Evolutionary conservation across 352 stramenopile genomes (phyloP).

Genomic region (Globisporangium sylvaticum): DNA sequence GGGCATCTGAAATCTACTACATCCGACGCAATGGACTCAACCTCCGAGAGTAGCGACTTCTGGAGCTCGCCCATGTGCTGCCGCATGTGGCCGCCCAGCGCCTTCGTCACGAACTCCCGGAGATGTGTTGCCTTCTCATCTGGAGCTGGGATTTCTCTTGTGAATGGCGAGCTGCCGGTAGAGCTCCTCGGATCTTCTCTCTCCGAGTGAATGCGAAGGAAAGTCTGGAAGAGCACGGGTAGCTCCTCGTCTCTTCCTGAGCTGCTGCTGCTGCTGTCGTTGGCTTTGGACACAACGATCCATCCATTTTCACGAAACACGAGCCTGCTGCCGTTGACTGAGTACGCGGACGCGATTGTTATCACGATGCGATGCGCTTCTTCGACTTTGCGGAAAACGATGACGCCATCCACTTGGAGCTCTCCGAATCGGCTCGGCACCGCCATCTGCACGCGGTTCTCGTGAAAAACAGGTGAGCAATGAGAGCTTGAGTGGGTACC

Average conservation of each 20-base stretch:
- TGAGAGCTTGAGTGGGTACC: not conserved
- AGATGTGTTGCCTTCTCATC: not conserved
- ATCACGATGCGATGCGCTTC: conserved; percentile 1
- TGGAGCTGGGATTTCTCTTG: no score
- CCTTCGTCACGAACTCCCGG: not conserved
- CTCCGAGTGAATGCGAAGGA: conserved; percentile 2
- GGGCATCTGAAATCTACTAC: no score
- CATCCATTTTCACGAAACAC: conserved; percentile 5
- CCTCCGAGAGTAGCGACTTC: not conserved
- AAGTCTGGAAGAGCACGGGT: conserved; percentile 1
- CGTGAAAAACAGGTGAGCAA: not conserved
- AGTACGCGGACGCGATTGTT: not conserved
- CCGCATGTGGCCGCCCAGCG: conserved; percentile 7
- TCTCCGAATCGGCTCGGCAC: not conserved
- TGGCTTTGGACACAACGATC: not conserved
- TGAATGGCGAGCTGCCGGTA: no score
- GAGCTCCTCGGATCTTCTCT: not conserved
- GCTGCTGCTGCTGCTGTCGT: not conserved
- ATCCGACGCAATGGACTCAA: not conserved
- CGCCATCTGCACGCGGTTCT: not conserved
- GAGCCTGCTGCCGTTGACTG: not conserved
- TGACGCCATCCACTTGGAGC: not conserved
- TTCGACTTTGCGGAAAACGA: conserved; percentile 8
- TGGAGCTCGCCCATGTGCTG: conserved; percentile 3
- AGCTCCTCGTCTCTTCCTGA: no score